phyloP scores from a whole-genome alignment of 2,329 filamentous ascomycete genomes.

The Thermoascus crustaceus region DNA sequence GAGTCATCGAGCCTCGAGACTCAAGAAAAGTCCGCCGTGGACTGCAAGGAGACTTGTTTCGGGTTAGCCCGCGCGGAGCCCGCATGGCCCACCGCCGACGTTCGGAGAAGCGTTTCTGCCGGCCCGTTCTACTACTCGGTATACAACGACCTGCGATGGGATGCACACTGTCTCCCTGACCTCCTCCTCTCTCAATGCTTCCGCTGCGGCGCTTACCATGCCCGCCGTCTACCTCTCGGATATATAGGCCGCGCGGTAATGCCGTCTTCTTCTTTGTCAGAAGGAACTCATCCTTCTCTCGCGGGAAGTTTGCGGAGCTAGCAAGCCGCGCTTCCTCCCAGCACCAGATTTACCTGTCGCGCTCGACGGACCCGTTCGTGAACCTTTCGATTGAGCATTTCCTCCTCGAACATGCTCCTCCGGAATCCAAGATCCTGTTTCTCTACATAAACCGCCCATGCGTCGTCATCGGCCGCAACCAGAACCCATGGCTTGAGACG shows the following conservation, averaged over 20 bases:
- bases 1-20: background rate
- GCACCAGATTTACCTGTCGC: constrained; percentile 63
- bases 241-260: constrained; percentile 9
- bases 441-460: constrained; percentile 83
- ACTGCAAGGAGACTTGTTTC: background rate
- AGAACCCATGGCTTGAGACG: constrained; percentile 94
- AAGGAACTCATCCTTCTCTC: constrained; percentile 23
- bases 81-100: background rate
- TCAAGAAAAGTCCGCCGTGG: constrained; percentile 1
- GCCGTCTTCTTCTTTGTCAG: constrained; percentile 9
- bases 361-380: constrained; percentile 65
- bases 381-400: constrained; percentile 94
- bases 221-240: constrained; percentile 10
- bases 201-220: constrained; percentile 14
- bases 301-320: constrained; percentile 26
- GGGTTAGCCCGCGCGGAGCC: background rate
- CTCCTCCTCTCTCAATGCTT: constrained; percentile 20
- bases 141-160: background rate
- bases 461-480: constrained; percentile 87
- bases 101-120: background rate
- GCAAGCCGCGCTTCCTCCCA: constrained; percentile 25
- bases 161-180: constrained; percentile 1
- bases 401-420: constrained; percentile 65
- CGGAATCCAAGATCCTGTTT: constrained; percentile 69
- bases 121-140: background rate